Percentiles rank a stretch among this genome's conserved stretches.
Evolutionary conservation across 73 alveolate genomes (phyloP).

Genomic region (Blepharisma japonicum): DNA sequence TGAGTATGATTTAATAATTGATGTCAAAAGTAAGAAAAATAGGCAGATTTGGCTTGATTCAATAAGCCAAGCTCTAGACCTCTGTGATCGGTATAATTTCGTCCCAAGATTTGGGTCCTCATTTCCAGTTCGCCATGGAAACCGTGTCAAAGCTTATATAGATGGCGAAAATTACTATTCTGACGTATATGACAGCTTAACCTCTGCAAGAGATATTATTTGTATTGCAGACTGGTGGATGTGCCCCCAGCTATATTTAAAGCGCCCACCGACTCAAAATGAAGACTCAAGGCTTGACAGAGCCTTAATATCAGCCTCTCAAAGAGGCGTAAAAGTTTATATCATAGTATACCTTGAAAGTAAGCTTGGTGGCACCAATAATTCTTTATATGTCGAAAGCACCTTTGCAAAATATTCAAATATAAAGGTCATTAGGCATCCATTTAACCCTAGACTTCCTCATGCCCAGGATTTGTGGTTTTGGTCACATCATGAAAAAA

Average conservation of each 20-base stretch:
- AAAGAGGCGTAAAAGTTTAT: conserved; percentile 80
- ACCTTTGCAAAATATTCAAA: conserved; percentile 62
- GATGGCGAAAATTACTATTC: conserved; percentile 57
- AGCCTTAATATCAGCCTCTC: conserved; percentile 45
- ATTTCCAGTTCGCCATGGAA: conserved; percentile 40
- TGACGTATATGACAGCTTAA: conserved; percentile 28
- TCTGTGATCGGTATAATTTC: too few relatives aligned
- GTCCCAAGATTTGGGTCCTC: conserved; percentile 36
- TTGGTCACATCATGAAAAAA: conserved; percentile 97
- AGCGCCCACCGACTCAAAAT: conserved; percentile 45
- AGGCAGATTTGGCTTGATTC: too few relatives aligned
- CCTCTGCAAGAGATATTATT: conserved; percentile 52
- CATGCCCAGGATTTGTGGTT: conserved; percentile 39
- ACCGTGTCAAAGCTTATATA: conserved; percentile 38
- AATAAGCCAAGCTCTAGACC: too few relatives aligned
- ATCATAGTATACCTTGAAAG: conserved; percentile 70
- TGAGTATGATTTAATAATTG: too few relatives aligned
- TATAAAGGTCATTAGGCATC: conserved; percentile 79
- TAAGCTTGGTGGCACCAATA: conserved; percentile 60
- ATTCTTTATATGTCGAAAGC: conserved; percentile 66
- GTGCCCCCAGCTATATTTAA: conserved; percentile 73
- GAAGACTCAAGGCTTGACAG: not conserved
- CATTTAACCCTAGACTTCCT: conserved; percentile 60
- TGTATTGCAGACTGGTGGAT: conserved; percentile 94
- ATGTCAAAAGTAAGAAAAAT: too few relatives aligned